phyloP scores from a whole-genome alignment of 192 early-diverging fungal species.

The Dissophora globulifera region DNA sequence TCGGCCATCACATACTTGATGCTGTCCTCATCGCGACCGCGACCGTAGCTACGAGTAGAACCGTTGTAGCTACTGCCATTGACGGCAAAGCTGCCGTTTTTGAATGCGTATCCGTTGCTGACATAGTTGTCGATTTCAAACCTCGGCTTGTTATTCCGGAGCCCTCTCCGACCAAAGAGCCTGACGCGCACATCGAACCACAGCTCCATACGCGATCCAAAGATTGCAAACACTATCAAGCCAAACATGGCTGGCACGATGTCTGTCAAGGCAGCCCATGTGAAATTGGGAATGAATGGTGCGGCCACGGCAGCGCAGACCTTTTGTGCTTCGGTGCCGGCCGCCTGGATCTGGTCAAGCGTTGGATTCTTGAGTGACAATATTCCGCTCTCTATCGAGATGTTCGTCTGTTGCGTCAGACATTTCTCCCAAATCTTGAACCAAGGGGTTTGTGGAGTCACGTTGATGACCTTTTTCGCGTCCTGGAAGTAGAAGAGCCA shows the following conservation, averaged over 20 bases:
- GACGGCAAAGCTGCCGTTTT: too few species aligned
- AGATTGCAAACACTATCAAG: conserved; percentile 10
- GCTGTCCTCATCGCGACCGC: too few species aligned
- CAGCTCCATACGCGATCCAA: conserved; percentile 27
- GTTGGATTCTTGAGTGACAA: conserved; percentile 3
- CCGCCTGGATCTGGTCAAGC: conserved; percentile 6
- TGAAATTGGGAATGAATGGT: conserved; percentile 19
- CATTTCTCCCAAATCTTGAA: conserved; percentile 17
- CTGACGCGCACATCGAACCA: conserved; percentile 14
- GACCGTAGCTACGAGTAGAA: too few species aligned
- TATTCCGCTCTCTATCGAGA: neutral
- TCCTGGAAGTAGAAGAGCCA: conserved; percentile 43
- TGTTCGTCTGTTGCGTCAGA: neutral
- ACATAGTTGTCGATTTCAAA: too few species aligned
- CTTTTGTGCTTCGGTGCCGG: conserved; percentile 7
- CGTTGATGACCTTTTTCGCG: conserved; percentile 9
- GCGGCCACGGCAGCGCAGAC: conserved; percentile 9
- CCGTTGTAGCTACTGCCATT: too few species aligned
- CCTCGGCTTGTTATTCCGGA: too few species aligned
- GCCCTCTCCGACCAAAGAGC: conserved; percentile 5
- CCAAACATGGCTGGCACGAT: conserved; percentile 9
- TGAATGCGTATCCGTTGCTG: too few species aligned
- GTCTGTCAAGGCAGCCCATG: conserved; percentile 24
- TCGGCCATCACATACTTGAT: conserved; percentile 16
- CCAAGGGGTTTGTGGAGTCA: conserved; percentile 5